A percentile compares a stretch with the other conserved stretches of the same genome.
These are phyloP conservation scores for Ophiocordyceps australis DNA, from an alignment of 2,329 filamentous ascomycete species.

Conservation along the genomic window DNA sequence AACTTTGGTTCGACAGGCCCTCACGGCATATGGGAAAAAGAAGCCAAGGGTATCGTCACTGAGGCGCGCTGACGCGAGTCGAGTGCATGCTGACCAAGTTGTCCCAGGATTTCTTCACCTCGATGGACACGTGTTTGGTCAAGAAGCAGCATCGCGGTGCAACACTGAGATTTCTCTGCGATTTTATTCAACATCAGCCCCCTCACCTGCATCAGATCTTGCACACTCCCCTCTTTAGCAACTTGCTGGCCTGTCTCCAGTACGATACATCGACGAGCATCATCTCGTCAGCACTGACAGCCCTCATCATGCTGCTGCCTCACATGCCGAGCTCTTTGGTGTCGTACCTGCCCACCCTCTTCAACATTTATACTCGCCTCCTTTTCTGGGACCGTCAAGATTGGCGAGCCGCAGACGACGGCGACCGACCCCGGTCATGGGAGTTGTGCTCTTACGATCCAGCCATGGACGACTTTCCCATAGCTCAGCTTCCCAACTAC, in stretches of 20 bases:
- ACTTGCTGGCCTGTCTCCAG: slow-evolving; percentile 56
- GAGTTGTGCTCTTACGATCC: slow-evolving; percentile 42
- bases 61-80: too few relatives aligned
- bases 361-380: slow-evolving; percentile 65
- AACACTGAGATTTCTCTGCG: slow-evolving; percentile 47
- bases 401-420: slow-evolving; percentile 20
- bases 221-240: slow-evolving; percentile 53
- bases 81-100: neutral
- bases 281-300: slow-evolving; percentile 57
- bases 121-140: slow-evolving; percentile 47
- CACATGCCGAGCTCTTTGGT: slow-evolving; percentile 60
- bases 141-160: slow-evolving; percentile 45
- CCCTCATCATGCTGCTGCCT: slow-evolving; percentile 65
- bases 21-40: slow-evolving; percentile 46
- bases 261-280: slow-evolving; percentile 61
- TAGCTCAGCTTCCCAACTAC: slow-evolving; percentile 54
- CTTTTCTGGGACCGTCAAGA: slow-evolving; percentile 57
- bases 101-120: slow-evolving; percentile 41
- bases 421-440: slow-evolving; percentile 29
- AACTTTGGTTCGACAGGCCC: slow-evolving; percentile 27
- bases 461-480: slow-evolving; percentile 40
- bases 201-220: slow-evolving; percentile 60
- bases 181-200: slow-evolving; percentile 59
- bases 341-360: slow-evolving; percentile 51
- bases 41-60: slow-evolving; percentile 34